Percentiles rank a stretch among this genome's conserved stretches.
Evolutionary conservation across 148 eudicot genomes (phyloP).

Genomic region (Rhododendron vialii): DNA sequence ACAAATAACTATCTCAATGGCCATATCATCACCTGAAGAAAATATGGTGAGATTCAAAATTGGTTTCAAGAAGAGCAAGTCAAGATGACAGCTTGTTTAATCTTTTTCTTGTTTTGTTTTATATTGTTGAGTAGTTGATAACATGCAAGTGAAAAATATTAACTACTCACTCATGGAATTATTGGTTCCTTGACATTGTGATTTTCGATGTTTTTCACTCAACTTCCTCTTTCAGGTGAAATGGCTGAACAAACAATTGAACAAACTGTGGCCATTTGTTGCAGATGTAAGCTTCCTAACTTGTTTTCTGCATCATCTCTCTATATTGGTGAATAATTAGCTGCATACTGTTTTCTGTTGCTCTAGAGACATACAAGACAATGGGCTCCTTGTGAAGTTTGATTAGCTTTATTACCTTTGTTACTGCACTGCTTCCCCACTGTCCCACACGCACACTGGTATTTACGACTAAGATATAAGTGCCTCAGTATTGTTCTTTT

Average conservation of each 20-base stretch:
- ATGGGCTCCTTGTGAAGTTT: not conserved
- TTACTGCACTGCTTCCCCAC: not conserved
- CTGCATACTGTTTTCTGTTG: not conserved
- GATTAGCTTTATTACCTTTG: not conserved
- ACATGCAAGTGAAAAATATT: not conserved
- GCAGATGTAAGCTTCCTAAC: conserved; percentile 74
- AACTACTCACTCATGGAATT: not conserved
- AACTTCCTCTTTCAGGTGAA: conserved; percentile 60
- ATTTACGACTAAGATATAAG: not conserved
- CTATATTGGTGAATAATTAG: not conserved
- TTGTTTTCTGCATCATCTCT: not conserved
- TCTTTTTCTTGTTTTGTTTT: not conserved
- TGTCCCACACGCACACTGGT: not conserved
- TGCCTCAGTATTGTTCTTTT: not conserved
- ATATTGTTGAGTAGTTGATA: not conserved
- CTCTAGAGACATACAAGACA: not conserved
- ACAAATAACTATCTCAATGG: not conserved
- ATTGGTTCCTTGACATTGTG: not conserved
- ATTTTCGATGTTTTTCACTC: not conserved
- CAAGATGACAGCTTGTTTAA: not conserved
- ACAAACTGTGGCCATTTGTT: conserved; percentile 87
- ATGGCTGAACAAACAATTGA: conserved; percentile 85
- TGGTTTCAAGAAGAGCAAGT: not conserved
- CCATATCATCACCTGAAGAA: not conserved
- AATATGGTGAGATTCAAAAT: not conserved